Percentiles rank a stretch among this genome's conserved stretches.
Evolutionary conservation across 1,284 basidiomycete species (phyloP).

Genomic region (Neonothopanus nambi): DNA sequence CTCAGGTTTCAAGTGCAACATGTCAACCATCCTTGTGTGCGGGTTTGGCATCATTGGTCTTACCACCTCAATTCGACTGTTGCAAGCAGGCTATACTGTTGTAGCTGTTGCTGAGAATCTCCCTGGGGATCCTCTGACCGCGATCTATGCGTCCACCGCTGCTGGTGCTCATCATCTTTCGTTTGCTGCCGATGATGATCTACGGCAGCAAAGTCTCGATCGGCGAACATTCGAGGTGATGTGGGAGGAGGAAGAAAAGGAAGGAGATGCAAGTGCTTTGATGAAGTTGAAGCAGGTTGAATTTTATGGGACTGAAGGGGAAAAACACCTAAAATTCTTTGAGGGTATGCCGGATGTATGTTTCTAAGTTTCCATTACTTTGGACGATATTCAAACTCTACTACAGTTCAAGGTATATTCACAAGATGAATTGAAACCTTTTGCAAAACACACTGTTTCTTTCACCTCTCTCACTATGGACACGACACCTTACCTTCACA

Average conservation of each 20-base stretch:
- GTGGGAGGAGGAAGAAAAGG: constrained; percentile 21
- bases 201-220: constrained; percentile 19
- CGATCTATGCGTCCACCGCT: constrained; percentile 21
- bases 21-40: constrained; percentile 12
- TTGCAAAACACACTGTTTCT: constrained; percentile 19
- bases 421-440: constrained; percentile 15
- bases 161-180: constrained; percentile 25
- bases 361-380: background rate
- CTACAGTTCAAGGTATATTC: constrained; percentile 19
- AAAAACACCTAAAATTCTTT: constrained; percentile 22
- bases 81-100: constrained; percentile 20
- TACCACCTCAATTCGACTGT: constrained; percentile 21
- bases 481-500: constrained; percentile 19
- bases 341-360: constrained; percentile 21
- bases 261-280: constrained; percentile 18
- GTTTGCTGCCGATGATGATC: constrained; percentile 23
- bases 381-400: background rate
- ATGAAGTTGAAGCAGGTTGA: constrained; percentile 21
- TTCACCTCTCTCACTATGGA: constrained; percentile 26
- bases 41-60: constrained; percentile 24
- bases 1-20: too few species aligned
- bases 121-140: constrained; percentile 20
- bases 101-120: constrained; percentile 20
- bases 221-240: constrained; percentile 22
- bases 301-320: constrained; percentile 20